Evolutionary conservation across 1,139 yeast species (phyloP).

Genomic region (Suhomyces taliae): DNA sequence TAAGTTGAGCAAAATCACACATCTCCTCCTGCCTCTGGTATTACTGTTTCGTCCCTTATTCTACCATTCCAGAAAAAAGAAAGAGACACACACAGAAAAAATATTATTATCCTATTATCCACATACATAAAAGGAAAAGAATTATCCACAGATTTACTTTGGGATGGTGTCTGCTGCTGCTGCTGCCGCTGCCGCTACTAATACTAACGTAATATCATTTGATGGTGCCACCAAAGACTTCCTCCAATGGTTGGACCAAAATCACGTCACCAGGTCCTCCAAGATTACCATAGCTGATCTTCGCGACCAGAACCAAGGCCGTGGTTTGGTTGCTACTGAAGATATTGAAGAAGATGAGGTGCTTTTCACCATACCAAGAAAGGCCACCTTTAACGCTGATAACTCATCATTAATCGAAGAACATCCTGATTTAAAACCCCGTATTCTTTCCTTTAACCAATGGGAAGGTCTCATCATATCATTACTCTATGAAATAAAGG

Average conservation of each 20-base stretch:
- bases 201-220: constrained; percentile 1
- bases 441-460: constrained; percentile 49
- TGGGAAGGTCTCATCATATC: constrained; percentile 80
- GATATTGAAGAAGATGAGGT: constrained; percentile 60
- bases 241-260: constrained; percentile 50
- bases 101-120: too few species aligned
- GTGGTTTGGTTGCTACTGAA: constrained; percentile 69
- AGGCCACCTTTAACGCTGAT: constrained; percentile 54
- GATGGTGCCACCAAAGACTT: constrained; percentile 41
- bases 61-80: too few species aligned
- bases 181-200: too few species aligned
- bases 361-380: constrained; percentile 69
- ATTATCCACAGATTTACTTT: too few species aligned
- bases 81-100: too few species aligned
- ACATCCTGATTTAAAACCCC: constrained; percentile 30
- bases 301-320: constrained; percentile 62
- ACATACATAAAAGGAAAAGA: too few species aligned
- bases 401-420: constrained; percentile 49
- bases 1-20: too few species aligned
- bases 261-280: constrained; percentile 51
- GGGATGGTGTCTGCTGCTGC: too few species aligned
- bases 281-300: constrained; percentile 63
- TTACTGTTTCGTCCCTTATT: too few species aligned
- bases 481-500: constrained; percentile 57
- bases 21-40: too few species aligned